phyloP scores from a whole-genome alignment of 1,284 basidiomycete genomes.

The Phlebopus sp. region DNA sequence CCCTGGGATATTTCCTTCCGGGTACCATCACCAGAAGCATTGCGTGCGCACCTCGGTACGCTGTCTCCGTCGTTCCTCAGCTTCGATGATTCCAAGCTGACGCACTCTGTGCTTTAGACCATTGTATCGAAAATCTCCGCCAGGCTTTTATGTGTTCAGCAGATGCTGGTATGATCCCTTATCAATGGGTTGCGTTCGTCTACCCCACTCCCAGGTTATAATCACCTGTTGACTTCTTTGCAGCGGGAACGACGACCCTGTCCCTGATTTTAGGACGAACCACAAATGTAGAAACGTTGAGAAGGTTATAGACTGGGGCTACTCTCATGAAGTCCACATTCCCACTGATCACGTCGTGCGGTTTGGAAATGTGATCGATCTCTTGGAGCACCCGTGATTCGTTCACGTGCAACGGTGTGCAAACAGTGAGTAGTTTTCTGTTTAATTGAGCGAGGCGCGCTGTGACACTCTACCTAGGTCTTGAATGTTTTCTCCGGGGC shows the following conservation, averaged over 20 bases:
- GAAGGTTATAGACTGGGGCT: conserved; percentile 6
- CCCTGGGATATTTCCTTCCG: background rate
- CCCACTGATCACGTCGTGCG: background rate
- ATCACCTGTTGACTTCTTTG: background rate
- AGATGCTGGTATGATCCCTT: conserved; percentile 7
- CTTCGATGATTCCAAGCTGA: background rate
- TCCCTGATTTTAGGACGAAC: conserved; percentile 7
- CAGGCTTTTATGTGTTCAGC: conserved; percentile 10
- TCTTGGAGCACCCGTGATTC: background rate
- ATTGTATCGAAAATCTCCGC: conserved; percentile 10
- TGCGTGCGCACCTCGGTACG: conserved; percentile 5
- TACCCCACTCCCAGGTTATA: background rate
- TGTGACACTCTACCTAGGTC: too few relatives aligned
- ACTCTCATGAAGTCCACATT: conserved; percentile 4
- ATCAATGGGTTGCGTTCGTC: conserved; percentile 6
- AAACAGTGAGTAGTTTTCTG: background rate
- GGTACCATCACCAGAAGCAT: background rate
- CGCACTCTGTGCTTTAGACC: conserved; percentile 1
- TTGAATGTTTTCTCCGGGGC: too few relatives aligned
- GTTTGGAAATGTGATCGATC: conserved; percentile 2
- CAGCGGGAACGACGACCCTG: background rate
- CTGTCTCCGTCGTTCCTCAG: background rate
- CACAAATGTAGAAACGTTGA: conserved; percentile 9
- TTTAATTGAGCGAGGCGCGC: too few relatives aligned
- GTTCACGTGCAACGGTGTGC: background rate